Evolutionary conservation across 1,139 yeast genomes (phyloP).

Genomic region (Nakaseomyces bracarensis): DNA sequence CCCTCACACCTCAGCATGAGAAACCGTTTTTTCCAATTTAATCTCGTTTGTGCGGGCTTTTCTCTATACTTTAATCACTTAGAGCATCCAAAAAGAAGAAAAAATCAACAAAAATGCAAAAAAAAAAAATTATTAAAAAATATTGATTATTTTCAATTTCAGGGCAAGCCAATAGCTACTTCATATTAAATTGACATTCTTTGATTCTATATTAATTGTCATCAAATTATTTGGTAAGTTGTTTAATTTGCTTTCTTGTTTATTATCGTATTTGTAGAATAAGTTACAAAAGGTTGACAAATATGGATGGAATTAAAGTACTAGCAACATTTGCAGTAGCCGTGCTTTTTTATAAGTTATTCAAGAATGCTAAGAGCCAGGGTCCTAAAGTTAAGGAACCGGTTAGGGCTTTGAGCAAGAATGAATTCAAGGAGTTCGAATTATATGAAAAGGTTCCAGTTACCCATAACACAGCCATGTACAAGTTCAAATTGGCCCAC

Average conservation of each 20-base stretch:
- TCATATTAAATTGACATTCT: no score
- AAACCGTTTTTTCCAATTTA: background rate
- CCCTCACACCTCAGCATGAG: background rate
- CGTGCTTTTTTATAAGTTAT: conserved; percentile 1
- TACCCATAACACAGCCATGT: conserved; percentile 76
- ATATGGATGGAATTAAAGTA: conserved; percentile 4
- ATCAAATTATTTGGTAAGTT: no score
- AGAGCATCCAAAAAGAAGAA: no score
- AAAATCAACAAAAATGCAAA: no score
- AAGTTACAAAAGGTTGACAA: background rate
- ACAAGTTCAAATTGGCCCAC: conserved; percentile 77
- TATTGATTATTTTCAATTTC: no score
- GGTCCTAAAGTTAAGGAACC: background rate
- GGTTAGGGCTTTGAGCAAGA: conserved; percentile 3
- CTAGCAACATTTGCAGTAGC: conserved; percentile 2
- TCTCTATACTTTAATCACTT: no score
- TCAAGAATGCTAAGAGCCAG: background rate
- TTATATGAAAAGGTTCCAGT: conserved; percentile 70
- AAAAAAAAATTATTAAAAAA: no score
- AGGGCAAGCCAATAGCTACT: no score
- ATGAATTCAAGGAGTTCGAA: conserved; percentile 69
- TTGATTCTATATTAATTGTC: no score
- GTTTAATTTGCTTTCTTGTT: no score
- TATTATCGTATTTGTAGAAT: no score
- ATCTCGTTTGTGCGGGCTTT: background rate